These are phyloP conservation scores for Penicillium sp. DNA, from an alignment of 2,329 filamentous ascomycete species.

Conservation along the genomic window DNA sequence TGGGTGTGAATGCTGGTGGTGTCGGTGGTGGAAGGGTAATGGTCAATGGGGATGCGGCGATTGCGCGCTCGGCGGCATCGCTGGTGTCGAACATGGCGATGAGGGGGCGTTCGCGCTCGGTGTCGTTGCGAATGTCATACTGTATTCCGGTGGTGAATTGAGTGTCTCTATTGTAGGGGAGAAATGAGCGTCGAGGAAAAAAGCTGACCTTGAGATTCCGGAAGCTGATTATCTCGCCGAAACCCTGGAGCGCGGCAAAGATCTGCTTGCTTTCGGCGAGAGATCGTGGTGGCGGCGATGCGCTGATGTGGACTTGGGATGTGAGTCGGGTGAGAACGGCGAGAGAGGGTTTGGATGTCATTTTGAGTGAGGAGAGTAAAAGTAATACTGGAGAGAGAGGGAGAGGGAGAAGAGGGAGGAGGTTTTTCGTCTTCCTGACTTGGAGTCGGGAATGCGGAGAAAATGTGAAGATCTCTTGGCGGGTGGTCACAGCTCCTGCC, in stretches of 20 bases:
- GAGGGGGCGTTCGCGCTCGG: slow-evolving; percentile 27
- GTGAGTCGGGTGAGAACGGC: slow-evolving; percentile 18
- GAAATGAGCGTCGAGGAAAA: background rate
- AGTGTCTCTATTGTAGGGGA: background rate
- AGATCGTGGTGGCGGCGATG: slow-evolving; percentile 33
- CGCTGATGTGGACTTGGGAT: slow-evolving; percentile 37
- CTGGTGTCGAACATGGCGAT: slow-evolving; percentile 43
- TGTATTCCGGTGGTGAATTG: slow-evolving; percentile 12
- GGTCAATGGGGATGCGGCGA: slow-evolving; percentile 38
- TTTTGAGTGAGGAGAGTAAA: slow-evolving; percentile 8
- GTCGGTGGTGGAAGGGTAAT: slow-evolving; percentile 23
- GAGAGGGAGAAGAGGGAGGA: background rate
- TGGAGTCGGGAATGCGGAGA: slow-evolving; percentile 12
- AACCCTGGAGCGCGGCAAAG: slow-evolving; percentile 45
- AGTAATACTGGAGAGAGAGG: background rate
- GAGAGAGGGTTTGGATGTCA: slow-evolving; percentile 13
- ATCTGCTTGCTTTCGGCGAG: slow-evolving; percentile 41
- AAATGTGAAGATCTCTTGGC: slow-evolving; percentile 24
- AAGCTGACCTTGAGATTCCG: slow-evolving; percentile 40
- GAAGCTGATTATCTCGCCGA: slow-evolving; percentile 47
- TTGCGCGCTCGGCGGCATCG: slow-evolving; percentile 40
- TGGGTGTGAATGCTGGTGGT: background rate
- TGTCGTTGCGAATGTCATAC: slow-evolving; percentile 32
- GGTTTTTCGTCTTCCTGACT: too few species aligned
- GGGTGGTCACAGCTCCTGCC: background rate